Base-by-base conservation (phyloP, 108 stramenopile genomes). In the Nitzschia sp. region DNA sequence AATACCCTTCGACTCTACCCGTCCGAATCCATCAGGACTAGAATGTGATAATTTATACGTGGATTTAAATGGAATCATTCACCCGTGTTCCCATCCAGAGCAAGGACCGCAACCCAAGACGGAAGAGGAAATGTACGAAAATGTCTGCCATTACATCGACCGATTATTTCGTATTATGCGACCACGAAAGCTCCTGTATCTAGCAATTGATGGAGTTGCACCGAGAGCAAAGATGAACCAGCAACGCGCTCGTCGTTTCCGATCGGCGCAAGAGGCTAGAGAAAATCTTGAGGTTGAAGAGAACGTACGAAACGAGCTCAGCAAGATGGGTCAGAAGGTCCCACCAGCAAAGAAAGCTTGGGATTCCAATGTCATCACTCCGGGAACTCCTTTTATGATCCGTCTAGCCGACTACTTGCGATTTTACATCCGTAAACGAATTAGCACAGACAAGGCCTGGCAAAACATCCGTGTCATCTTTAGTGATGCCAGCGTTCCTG, bases 41-140 rank as follows among this genome's bases (percentile, higher is more conserved):
- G 98, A 99, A 79, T 85, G 80, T 58, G 94, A 96, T 77, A 96
- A 97, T 72, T 84, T 99, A 46, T 99, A 99, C 71, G 84, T 99
- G 38, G 99, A 99, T 76, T 97, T 99, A 97, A 99, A 99, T 68
- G 99, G 99, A 3, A 96, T 99, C 59, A 98, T 99, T 60, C 99
- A 99, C 77, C 97, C 97, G 15, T 99, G 98, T 77, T 92, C 95
- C 0, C 99, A 99, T 74, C 97, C 97, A 28, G 97, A 97, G 66
- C 69, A 82, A 38, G 94, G 91, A 25, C 88, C 89, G 2, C 94
- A 95, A 72, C 98, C 91, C 23, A 73, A 74, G 48, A 93, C 86
- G 50, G 97, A 98, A 76, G 90, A 90, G 69, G 97, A 98, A 77
- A 99, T 99, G 99, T 98, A 93, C 68, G 83, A 87, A 67, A 98